Conservation (phyloP, 2,329 filamentous ascomycete species). For the Cladosporium austrohemisphaericum region DNA sequence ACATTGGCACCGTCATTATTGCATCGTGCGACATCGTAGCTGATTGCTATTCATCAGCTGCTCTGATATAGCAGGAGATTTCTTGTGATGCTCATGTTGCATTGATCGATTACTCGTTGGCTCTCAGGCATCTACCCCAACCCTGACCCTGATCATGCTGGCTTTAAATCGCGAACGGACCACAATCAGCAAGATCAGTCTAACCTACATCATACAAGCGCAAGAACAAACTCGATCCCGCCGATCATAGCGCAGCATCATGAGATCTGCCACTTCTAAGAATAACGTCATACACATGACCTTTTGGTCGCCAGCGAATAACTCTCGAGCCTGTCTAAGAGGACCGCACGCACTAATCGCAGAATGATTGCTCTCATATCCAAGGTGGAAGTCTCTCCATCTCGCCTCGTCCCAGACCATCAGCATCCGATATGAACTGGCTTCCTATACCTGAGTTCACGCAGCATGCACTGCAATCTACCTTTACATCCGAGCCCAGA, state of each 20-base stretch:
- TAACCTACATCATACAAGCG: constrained; percentile 9
- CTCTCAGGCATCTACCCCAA: too few species aligned
- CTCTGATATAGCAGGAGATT: too few species aligned
- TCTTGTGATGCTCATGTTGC: too few species aligned
- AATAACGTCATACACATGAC: constrained; percentile 10
- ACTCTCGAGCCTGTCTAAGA: background rate
- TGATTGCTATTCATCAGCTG: too few species aligned
- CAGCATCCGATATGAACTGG: constrained; percentile 8
- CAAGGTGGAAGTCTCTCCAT: background rate
- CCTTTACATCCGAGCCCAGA: constrained; percentile 30
- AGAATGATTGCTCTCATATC: background rate
- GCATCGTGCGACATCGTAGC: too few species aligned
- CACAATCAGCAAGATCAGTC: too few species aligned
- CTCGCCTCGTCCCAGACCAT: background rate
- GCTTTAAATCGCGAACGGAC: too few species aligned
- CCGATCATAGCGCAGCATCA: constrained; percentile 11
- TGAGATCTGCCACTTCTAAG: constrained; percentile 7
- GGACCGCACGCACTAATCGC: constrained; percentile 1
- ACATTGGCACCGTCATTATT: too few species aligned
- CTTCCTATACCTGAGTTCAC: constrained; percentile 19
- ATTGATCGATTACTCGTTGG: too few species aligned
- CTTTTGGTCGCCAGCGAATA: background rate
- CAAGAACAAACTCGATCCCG: constrained; percentile 1
- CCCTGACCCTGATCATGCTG: too few species aligned
- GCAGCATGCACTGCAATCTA: constrained; percentile 20